Evolutionary conservation across 2,329 filamentous ascomycete genomes (phyloP).

Genomic region (Talaromyces sp.): DNA sequence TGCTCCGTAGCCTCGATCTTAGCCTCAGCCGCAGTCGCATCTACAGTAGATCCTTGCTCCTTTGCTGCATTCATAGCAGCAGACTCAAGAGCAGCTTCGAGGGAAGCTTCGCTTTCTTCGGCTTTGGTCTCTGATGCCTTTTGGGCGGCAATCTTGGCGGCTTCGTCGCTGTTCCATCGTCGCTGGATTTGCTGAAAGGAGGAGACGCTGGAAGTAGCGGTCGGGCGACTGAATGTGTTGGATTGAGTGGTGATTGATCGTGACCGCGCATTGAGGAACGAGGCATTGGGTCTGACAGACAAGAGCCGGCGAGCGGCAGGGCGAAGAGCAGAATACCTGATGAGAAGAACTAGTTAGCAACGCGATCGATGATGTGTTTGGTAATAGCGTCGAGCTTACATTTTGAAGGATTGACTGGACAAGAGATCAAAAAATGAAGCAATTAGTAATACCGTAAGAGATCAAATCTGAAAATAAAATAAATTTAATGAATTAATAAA

Average conservation of each 20-base stretch:
- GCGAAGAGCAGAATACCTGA: conserved; percentile 55
- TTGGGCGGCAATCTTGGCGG: conserved; percentile 26
- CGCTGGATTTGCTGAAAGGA: conserved; percentile 31
- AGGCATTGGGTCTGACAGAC: conserved; percentile 42
- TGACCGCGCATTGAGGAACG: conserved; percentile 40
- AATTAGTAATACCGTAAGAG: background rate
- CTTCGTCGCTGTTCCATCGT: conserved; percentile 49
- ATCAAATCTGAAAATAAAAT: background rate
- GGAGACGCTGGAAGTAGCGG: background rate
- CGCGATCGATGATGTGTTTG: background rate
- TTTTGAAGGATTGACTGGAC: background rate
- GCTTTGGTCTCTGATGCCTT: conserved; percentile 15
- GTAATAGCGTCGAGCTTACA: background rate
- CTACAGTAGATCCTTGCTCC: background rate
- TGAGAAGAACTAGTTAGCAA: background rate
- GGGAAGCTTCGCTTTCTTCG: background rate
- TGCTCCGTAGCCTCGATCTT: conserved; percentile 5
- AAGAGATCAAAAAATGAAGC: background rate
- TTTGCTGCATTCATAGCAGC: conserved; percentile 16
- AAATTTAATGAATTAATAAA: background rate
- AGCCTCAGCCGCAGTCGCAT: conserved; percentile 15
- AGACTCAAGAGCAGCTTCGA: background rate
- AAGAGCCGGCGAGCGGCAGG: conserved; percentile 56
- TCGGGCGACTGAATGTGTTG: conserved; percentile 21
- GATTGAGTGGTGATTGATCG: conserved; percentile 40